Base-by-base conservation (phyloP, 2,329 filamentous ascomycete species). In the Xylariaceae sp. region DNA sequence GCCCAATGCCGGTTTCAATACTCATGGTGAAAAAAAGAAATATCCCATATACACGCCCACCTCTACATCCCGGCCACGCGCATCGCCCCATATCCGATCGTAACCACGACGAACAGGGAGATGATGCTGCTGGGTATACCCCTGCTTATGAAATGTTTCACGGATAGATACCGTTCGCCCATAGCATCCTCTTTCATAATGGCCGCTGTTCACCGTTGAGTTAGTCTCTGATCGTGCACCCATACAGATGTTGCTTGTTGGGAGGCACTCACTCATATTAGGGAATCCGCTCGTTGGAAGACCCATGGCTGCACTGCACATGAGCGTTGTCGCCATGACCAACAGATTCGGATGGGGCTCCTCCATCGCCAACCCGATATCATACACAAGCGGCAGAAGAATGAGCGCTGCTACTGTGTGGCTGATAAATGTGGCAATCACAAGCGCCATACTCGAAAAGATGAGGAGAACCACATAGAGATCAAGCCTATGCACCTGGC, bases 101-200 rank as follows among this genome's bases (percentile, higher is more conserved):
- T 92, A 26, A 97, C 80, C 40, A 96, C 86, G 9, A 99, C 88
- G 0, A 79, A 70, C 62, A 95, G 86, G 0, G 91, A 86, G 51
- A 96, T 77, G 34, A 97, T 69, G 71, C 88, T 95, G 67, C 88
- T 86, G 0, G 94, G 92, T 36, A 99, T 83, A 66, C 94, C 94
- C n/a, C 92, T 79, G 48, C 88, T 95, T 66, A 99, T 86, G 72
- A 99, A 99, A 70, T 99, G 94, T 68, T 88, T 88, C 49, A 99
- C 95, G 56, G 87, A 80, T 50, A 99, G 80, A 68, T 99, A 99
- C 52, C 94, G 80, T 68, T 95, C 89, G 8, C 94, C 94, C 0
- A 92, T 95, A 0, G 89, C 82, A 65, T 99, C 92, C 73, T 99
- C 94, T 79, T 97, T 97, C 94, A 99, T 97, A 66, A 99, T 97